These are phyloP conservation scores for Saccharomycopsis capsularis DNA, from an alignment of 805 yeast species.

Conservation along the genomic window DNA sequence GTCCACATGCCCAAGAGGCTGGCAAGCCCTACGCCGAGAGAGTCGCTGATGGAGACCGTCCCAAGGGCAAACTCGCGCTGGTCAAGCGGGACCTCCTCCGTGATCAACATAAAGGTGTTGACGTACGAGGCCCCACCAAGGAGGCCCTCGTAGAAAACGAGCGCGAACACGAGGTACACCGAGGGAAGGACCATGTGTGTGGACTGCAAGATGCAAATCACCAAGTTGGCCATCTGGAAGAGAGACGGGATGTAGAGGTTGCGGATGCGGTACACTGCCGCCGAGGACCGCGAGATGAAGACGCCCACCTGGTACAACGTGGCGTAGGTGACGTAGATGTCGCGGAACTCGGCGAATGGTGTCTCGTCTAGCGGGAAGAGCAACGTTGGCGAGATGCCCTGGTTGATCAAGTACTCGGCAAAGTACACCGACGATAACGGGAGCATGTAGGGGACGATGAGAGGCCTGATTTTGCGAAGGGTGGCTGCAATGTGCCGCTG, in stretches of 20 bases:
- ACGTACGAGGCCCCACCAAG: constrained; percentile 89
- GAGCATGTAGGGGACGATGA: constrained; percentile 64
- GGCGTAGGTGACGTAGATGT: constrained; percentile 86
- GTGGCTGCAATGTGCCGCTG: constrained; percentile 27
- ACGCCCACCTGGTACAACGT: constrained; percentile 90
- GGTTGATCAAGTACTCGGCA: constrained; percentile 84
- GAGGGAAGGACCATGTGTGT: constrained; percentile 47
- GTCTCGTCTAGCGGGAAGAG: constrained; percentile 64
- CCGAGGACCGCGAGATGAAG: constrained; percentile 82
- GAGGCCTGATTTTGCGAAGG: constrained; percentile 32
- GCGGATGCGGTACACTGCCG: constrained; percentile 52
- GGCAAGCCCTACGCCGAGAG: constrained; percentile 77
- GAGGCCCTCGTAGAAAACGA: constrained; percentile 81
- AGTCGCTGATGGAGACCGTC: constrained; percentile 75
- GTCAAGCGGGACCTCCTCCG: constrained; percentile 44
- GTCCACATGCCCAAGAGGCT: constrained; percentile 68
- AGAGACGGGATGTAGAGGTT: constrained; percentile 54
- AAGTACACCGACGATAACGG: constrained; percentile 81
- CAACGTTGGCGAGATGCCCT: constrained; percentile 85
- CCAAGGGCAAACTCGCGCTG: constrained; percentile 78
- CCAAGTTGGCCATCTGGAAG: constrained; percentile 61
- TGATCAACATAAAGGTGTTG: constrained; percentile 75
- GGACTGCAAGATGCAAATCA: constrained; percentile 58
- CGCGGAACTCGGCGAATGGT: constrained; percentile 69
- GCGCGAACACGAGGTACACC: constrained; percentile 52